Evolutionary conservation across 1,284 basidiomycete species (phyloP).

Genomic region (Albatrellus sp.): DNA sequence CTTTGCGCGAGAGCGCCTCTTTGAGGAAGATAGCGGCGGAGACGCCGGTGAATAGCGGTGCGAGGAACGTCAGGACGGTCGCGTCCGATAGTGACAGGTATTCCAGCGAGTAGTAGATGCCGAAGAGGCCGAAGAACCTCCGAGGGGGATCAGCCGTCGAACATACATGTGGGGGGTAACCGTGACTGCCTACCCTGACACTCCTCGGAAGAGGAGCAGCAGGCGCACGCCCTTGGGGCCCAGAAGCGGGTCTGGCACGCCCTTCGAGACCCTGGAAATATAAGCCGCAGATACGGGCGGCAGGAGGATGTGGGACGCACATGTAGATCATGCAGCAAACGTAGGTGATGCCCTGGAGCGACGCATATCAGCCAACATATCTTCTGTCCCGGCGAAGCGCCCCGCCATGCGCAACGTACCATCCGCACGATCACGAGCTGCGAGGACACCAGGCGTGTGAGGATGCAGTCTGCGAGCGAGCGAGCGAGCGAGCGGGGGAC

Average conservation of each 20-base stretch:
- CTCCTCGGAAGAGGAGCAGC: conserved; percentile 45
- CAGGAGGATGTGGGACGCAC: conserved; percentile 12
- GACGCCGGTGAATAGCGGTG: conserved; percentile 59
- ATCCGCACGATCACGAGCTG: conserved; percentile 38
- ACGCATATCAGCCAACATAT: neutral
- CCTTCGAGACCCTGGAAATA: conserved; percentile 28
- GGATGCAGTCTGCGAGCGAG: too few species aligned
- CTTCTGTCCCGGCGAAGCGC: neutral
- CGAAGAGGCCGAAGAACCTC: conserved; percentile 54
- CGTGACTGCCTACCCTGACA: conserved; percentile 45
- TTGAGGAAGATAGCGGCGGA: conserved; percentile 56
- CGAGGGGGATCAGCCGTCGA: conserved; percentile 8
- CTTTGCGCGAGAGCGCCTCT: conserved; percentile 46
- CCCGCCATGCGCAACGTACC: conserved; percentile 18
- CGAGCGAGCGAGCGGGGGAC: too few species aligned
- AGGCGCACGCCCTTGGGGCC: conserved; percentile 58
- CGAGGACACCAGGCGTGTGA: neutral
- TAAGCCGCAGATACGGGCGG: too few species aligned
- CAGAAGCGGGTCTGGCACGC: conserved; percentile 50
- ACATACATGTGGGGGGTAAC: conserved; percentile 1
- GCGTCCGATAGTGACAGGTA: conserved; percentile 55
- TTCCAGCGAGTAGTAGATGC: conserved; percentile 57
- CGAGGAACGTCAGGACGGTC: conserved; percentile 65
- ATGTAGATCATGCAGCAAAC: conserved; percentile 33
- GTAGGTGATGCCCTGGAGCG: conserved; percentile 28